phyloP scores from a whole-genome alignment of 495 filamentous ascomycete species.

The Penicillium parvum region DNA sequence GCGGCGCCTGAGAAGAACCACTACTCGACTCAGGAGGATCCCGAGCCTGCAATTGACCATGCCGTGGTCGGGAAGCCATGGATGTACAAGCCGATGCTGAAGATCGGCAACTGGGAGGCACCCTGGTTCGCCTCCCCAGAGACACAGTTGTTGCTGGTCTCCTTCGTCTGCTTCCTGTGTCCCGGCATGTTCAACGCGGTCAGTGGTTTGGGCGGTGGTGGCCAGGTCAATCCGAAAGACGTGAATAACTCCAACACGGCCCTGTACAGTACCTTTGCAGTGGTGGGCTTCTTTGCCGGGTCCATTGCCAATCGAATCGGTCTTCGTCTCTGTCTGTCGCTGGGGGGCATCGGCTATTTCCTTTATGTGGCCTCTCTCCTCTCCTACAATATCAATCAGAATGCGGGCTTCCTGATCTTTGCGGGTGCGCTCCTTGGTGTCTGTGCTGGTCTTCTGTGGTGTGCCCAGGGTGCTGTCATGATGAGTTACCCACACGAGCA shows the following conservation, averaged over 20 bases:
- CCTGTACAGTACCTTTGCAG: conserved; percentile 76
- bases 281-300: conserved; percentile 84
- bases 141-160: conserved; percentile 67
- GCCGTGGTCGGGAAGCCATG: conserved; percentile 42
- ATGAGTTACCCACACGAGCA: conserved; percentile 84
- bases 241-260: conserved; percentile 68
- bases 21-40: conserved; percentile 16
- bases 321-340: conserved; percentile 63
- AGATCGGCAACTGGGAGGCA: conserved; percentile 48
- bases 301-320: conserved; percentile 75
- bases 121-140: conserved; percentile 75
- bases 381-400: conserved; percentile 74
- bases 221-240: conserved; percentile 54
- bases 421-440: conserved; percentile 58
- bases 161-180: conserved; percentile 85
- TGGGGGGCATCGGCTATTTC: conserved; percentile 84
- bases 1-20: conserved; percentile 3
- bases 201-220: conserved; percentile 69
- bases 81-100: conserved; percentile 64
- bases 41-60: conserved; percentile 26
- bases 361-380: conserved; percentile 77
- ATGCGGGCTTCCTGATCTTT: conserved; percentile 54
- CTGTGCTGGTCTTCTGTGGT: conserved; percentile 86
- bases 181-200: conserved; percentile 85
- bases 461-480: conserved; percentile 92